These are phyloP conservation scores for Leccinum disarticulatum DNA, from an alignment of 768 basidiomycete genomes.

Conservation along the genomic window DNA sequence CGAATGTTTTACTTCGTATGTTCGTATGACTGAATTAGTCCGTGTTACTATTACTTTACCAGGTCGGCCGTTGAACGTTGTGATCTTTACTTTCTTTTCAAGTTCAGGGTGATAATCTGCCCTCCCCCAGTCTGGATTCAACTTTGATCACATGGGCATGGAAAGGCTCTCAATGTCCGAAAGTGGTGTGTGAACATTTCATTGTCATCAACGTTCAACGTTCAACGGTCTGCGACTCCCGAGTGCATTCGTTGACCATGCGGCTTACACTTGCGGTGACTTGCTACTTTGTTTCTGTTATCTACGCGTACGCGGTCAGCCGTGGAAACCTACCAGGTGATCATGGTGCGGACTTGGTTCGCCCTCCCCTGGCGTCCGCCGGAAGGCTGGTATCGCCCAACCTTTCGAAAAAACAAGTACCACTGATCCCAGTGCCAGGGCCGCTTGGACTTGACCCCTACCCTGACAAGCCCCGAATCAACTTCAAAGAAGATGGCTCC, in stretches of 20 bases:
- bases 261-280: background rate
- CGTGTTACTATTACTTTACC: no score
- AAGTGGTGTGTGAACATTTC: background rate
- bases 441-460: slow-evolving; percentile 38
- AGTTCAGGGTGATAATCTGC: background rate
- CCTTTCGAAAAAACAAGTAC: background rate
- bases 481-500: slow-evolving; percentile 55
- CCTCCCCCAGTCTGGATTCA: background rate
- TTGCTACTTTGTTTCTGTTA: slow-evolving; percentile 3
- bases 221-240: no score
- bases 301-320: slow-evolving; percentile 17
- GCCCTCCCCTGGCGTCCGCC: background rate
- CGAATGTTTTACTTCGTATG: background rate
- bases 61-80: no score
- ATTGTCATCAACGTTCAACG: no score
- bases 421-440: background rate
- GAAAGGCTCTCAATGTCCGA: background rate
- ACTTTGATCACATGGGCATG: no score
- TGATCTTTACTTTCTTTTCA: background rate
- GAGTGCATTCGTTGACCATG: slow-evolving; percentile 2
- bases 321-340: background rate
- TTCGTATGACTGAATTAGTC: background rate
- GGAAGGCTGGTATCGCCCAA: background rate
- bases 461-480: slow-evolving; percentile 48
- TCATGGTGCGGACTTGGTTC: background rate